Conservation (phyloP, 441 rosid genomes). For the Syzygium syzygioides region DNA sequence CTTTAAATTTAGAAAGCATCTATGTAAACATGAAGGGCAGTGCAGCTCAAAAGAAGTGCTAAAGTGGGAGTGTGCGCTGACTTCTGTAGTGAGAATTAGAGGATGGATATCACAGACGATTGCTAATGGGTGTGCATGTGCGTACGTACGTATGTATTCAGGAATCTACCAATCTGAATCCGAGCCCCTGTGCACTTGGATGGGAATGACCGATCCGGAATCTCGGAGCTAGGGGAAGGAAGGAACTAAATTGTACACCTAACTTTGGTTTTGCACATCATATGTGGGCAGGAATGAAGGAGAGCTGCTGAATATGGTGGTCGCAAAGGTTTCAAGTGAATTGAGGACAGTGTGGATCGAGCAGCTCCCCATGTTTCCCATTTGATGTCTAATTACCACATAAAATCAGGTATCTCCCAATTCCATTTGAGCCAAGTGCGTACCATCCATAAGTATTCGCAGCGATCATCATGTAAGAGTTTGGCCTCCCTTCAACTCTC, state of each 20-base stretch:
- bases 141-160: neutral
- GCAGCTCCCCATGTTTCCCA: neutral
- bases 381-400: no score
- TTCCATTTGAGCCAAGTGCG: neutral
- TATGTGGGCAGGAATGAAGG: neutral
- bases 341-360: neutral
- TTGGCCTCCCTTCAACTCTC: neutral
- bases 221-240: neutral
- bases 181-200: no score
- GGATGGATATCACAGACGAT: neutral
- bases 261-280: neutral
- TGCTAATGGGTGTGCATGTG: neutral
- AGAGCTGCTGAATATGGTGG: neutral
- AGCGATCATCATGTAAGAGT: neutral
- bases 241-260: neutral
- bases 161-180: no score
- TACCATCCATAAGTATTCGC: neutral
- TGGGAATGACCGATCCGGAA: neutral
- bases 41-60: no score
- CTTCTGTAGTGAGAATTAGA: neutral
- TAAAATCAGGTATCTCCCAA: neutral
- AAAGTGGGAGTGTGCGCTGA: no score
- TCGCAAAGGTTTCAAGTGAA: neutral
- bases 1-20: no score
- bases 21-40: accelerated